Conservation (phyloP, 1,284 basidiomycete species). For the Fomes fomentarius region DNA sequence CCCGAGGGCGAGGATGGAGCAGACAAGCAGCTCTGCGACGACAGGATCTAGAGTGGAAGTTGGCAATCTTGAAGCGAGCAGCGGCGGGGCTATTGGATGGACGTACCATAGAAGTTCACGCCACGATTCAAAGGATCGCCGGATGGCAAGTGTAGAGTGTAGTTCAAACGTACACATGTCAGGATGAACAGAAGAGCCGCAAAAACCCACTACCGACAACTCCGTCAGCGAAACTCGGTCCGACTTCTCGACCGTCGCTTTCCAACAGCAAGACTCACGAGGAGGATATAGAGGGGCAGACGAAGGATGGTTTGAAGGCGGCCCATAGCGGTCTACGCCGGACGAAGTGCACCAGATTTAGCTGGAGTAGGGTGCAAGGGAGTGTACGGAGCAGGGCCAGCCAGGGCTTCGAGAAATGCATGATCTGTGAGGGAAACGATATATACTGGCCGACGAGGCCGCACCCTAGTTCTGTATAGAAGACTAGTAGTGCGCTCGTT, state of each 20-base stretch:
- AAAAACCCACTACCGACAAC: conserved; percentile 48
- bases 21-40: conserved; percentile 63
- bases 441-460: neutral
- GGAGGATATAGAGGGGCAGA: conserved; percentile 24
- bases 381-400: conserved; percentile 5
- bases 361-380: neutral
- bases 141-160: conserved; percentile 60
- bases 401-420: neutral
- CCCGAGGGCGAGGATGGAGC: conserved; percentile 58
- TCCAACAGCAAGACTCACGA: conserved; percentile 19
- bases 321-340: conserved; percentile 26
- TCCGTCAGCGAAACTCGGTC: neutral
- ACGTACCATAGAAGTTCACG: conserved; percentile 59
- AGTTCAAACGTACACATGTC: conserved; percentile 59
- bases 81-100: neutral
- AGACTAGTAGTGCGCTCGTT: neutral
- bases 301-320: conserved; percentile 19
- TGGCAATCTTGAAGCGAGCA: neutral
- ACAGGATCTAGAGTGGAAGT: conserved; percentile 53
- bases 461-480: neutral
- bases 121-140: conserved; percentile 64
- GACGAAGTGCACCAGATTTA: neutral
- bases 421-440: neutral
- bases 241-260: no score
- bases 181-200: conserved; percentile 59